A percentile compares a stretch with the other conserved stretches of the same genome.
These are phyloP conservation scores for Pisolithus sp. DNA, from an alignment of 768 basidiomycete species.

Conservation along the genomic window DNA sequence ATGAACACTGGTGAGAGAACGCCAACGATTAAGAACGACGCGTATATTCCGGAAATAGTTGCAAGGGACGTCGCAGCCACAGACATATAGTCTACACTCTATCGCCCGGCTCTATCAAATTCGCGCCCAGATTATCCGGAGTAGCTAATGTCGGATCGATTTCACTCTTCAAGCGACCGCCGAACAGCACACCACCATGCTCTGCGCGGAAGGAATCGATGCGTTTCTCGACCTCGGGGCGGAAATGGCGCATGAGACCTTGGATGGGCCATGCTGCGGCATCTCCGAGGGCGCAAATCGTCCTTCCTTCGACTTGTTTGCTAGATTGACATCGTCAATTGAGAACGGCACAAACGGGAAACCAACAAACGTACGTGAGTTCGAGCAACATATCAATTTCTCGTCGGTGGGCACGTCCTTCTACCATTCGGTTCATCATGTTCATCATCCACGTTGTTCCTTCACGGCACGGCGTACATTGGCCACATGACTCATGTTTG, in stretches of 20 bases:
- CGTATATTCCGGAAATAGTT: too few species aligned
- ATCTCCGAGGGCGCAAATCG: slow-evolving; percentile 94
- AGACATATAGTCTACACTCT: slow-evolving; percentile 13
- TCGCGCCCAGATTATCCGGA: slow-evolving; percentile 66
- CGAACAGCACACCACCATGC: slow-evolving; percentile 83
- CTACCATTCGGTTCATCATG: slow-evolving; percentile 97
- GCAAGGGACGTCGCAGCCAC: too few species aligned
- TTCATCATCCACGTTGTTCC: slow-evolving; percentile 99
- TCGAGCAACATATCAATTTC: slow-evolving; percentile 99
- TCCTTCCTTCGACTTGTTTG: slow-evolving; percentile 95
- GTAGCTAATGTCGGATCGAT: slow-evolving; percentile 65
- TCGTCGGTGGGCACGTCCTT: slow-evolving; percentile 82
- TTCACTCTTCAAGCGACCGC: slow-evolving; percentile 66
- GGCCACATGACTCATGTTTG: slow-evolving; percentile 97
- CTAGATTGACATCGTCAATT: slow-evolving; percentile 32
- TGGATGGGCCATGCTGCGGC: slow-evolving; percentile 99
- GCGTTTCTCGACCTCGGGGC: slow-evolving; percentile 88
- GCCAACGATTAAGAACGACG: too few species aligned
- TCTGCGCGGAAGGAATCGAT: slow-evolving; percentile 69
- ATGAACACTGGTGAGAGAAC: too few species aligned
- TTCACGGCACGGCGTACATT: slow-evolving; percentile 91
- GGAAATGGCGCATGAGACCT: slow-evolving; percentile 95
- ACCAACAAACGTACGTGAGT: slow-evolving; percentile 59
- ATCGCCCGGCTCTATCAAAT: slow-evolving; percentile 37
- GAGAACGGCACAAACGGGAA: neutral